A percentile compares a stretch with the other conserved stretches of the same genome.
Evolutionary conservation across 2,329 filamentous ascomycete genomes (phyloP).

Genomic region (Verticillium albo-atrum): DNA sequence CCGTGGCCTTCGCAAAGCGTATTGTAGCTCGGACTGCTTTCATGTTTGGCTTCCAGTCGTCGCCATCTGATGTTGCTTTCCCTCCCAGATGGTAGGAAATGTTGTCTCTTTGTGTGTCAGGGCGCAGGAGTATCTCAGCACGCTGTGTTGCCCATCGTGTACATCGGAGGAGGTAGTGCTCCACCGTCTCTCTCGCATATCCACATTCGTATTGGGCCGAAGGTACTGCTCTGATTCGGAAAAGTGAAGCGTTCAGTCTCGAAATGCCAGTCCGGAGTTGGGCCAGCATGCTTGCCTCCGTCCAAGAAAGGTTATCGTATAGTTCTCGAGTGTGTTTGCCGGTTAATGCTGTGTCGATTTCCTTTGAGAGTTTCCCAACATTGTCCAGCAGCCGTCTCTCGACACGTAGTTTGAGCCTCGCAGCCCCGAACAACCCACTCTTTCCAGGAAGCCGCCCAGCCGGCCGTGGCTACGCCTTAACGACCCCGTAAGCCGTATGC

Average conservation of each 20-base stretch:
- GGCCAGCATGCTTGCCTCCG: constrained; percentile 13
- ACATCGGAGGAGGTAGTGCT: constrained; percentile 21
- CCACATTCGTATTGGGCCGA: constrained; percentile 8
- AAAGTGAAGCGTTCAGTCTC: constrained; percentile 14
- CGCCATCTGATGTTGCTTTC: constrained; percentile 8
- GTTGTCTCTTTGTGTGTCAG: not conserved
- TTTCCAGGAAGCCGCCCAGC: not conserved
- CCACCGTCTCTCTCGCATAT: constrained; percentile 17
- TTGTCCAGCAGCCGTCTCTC: constrained; percentile 8
- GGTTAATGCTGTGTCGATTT: constrained; percentile 10
- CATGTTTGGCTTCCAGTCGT: constrained; percentile 22
- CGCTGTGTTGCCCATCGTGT: constrained; percentile 17
- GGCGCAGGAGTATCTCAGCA: not conserved
- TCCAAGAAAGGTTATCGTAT: constrained; percentile 13
- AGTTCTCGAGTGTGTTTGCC: constrained; percentile 12
- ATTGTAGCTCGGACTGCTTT: constrained; percentile 21
- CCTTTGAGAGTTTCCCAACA: constrained; percentile 11
- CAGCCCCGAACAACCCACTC: not conserved
- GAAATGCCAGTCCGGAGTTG: constrained; percentile 14
- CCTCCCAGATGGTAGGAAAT: not conserved
- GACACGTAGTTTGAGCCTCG: not conserved
- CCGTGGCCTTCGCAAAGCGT: constrained; percentile 22
- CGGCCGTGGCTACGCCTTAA: too few species aligned
- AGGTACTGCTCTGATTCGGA: constrained; percentile 4
- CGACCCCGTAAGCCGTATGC: too few species aligned